A percentile compares a stretch with the other conserved stretches of the same genome.
Conservation (phyloP, 2,329 filamentous ascomycete species). For the Phaeoacremonium minimum region DNA sequence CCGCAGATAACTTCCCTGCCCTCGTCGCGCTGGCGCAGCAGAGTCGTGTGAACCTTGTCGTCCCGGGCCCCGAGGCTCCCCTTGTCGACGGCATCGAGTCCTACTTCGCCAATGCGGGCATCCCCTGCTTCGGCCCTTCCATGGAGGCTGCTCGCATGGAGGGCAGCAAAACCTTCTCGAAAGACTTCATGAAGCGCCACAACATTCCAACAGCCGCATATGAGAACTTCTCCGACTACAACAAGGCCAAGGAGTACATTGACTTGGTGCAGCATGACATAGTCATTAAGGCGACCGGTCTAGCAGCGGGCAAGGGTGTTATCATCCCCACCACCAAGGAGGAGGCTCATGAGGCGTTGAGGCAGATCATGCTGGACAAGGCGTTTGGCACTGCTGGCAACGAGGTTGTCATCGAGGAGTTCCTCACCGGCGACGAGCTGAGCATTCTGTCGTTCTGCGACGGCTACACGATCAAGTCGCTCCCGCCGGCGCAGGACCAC, state of each 20-base stretch:
- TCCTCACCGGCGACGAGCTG: constrained; percentile 84
- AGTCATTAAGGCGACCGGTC: constrained; percentile 89
- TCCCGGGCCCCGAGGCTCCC: constrained; percentile 91
- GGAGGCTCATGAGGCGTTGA: constrained; percentile 77
- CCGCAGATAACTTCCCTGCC: constrained; percentile 70
- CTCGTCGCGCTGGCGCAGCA: constrained; percentile 73
- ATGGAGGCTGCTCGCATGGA: constrained; percentile 85
- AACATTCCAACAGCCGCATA: constrained; percentile 88
- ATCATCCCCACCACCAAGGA: constrained; percentile 79
- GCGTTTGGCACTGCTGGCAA: constrained; percentile 84
- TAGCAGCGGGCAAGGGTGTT: constrained; percentile 94
- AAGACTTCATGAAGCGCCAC: constrained; percentile 94
- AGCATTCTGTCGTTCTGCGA: constrained; percentile 91
- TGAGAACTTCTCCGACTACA: constrained; percentile 79
- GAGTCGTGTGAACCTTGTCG: constrained; percentile 73
- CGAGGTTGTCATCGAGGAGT: constrained; percentile 95
- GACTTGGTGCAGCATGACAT: constrained; percentile 67
- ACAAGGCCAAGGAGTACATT: constrained; percentile 69
- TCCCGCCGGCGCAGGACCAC: constrained; percentile 93
- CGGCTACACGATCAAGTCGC: constrained; percentile 74
- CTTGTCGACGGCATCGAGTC: constrained; percentile 86
- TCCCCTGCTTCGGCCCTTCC: constrained; percentile 81
- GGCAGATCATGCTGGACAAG: constrained; percentile 84
- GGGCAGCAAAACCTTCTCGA: constrained; percentile 94
- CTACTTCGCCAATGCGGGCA: constrained; percentile 70